Conservation (phyloP, 139 green algal genomes). For the Chlorella sp. region DNA sequence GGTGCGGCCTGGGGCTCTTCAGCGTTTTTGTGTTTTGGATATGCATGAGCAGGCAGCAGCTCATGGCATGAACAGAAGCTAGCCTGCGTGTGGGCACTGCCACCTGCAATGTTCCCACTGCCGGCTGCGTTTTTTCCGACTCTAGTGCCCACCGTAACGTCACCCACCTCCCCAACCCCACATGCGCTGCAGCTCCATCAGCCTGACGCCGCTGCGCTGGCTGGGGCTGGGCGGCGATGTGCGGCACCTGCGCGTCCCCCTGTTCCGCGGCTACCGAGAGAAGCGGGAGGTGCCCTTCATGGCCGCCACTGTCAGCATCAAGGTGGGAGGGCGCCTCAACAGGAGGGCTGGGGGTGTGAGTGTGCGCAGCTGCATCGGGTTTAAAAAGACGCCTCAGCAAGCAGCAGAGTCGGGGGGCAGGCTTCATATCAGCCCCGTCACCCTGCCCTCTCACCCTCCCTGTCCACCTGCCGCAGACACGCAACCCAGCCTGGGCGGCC, state of each 20-base stretch:
- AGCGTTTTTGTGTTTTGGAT: too few relatives aligned
- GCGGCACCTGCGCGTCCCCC: conserved; percentile 31
- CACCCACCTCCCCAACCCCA: too few relatives aligned
- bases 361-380: too few relatives aligned
- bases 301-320: conserved; percentile 34
- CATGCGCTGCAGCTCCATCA: conserved; percentile 10
- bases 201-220: conserved; percentile 27
- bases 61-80: not conserved
- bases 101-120: too few relatives aligned
- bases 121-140: too few relatives aligned
- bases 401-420: too few relatives aligned
- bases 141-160: too few relatives aligned
- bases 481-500: conserved; percentile 17
- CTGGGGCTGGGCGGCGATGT: conserved; percentile 10
- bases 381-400: too few relatives aligned
- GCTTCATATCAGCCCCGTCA: too few relatives aligned
- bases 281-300: conserved; percentile 38
- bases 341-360: too few relatives aligned
- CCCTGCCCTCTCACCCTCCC: too few relatives aligned
- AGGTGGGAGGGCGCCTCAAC: conserved; percentile 8
- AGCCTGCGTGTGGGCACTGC: not conserved
- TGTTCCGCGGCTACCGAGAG: conserved; percentile 53
- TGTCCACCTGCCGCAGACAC: not conserved
- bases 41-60: not conserved
- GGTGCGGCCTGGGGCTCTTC: conserved; percentile 16